Percentiles rank a stretch among this genome's conserved stretches.
Conservation (phyloP, 257 asterid genomes). For the Nicotiana tabacum region DNA sequence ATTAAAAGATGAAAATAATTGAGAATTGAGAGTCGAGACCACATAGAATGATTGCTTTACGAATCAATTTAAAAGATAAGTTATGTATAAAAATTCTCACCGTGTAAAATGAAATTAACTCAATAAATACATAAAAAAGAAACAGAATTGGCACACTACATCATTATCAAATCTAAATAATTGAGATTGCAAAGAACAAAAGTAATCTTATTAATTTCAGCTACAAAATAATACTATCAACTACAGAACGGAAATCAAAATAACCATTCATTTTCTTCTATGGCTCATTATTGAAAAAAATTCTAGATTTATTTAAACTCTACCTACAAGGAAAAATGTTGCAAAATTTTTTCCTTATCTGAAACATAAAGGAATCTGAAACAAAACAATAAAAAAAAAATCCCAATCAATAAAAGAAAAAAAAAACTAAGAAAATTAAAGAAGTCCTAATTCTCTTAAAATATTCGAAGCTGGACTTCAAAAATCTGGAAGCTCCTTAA, state of each 20-base stretch:
- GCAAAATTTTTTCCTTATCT: not conserved
- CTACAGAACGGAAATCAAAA: not conserved
- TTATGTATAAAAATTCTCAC: too few relatives aligned
- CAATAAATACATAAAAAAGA: not conserved
- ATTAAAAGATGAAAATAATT: not conserved
- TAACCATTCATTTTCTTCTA: not conserved
- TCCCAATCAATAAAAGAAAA: not conserved
- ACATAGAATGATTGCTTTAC: too few relatives aligned
- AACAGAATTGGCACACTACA: not conserved
- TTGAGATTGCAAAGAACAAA: not conserved
- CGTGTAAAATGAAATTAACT: too few relatives aligned
- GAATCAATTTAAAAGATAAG: too few relatives aligned
- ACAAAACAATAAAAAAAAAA: not conserved
- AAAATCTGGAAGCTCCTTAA: slow-evolving; percentile 26
- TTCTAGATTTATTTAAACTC: not conserved
- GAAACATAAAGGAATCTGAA: not conserved
- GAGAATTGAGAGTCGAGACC: not conserved
- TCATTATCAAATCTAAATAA: not conserved
- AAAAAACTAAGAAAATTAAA: not conserved
- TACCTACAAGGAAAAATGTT: not conserved
- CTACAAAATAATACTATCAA: not conserved
- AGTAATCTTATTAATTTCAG: not conserved
- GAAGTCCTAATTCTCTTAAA: not conserved
- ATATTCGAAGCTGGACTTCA: not conserved
- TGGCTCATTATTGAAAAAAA: not conserved